Evolutionary conservation across 1,284 basidiomycete species (phyloP), one percentile per base, ranked within the genome.

Genomic region (Polyporus tsugae): DNA sequence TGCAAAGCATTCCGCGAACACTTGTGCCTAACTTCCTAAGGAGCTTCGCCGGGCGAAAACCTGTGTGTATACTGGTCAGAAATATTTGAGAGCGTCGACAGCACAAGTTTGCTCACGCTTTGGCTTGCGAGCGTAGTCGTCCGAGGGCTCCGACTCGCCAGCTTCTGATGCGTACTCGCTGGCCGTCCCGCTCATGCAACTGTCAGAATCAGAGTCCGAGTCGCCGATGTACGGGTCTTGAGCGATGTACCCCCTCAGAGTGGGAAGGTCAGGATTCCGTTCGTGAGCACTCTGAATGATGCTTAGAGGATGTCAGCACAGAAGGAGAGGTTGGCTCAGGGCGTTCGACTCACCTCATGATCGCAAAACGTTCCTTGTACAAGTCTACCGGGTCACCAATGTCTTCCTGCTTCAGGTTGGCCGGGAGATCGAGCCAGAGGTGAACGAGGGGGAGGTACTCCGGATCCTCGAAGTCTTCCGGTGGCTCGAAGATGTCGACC

Each of bases 341-440:
- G 29, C 7, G n/a, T 13, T 22, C 15, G 60, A 61, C 60, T 11
- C 25, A 61, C 60, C 9, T 41, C 29, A 46, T 33, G n/a, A 61
- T 17, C n/a, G 29, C 41, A 33, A n/a, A 25, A 0, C 41, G 39
- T 46, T 62, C 61, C 15, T 4, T 15, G 33, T 52, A 53, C 46
- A 55, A 53, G 33, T 52, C 49, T 0, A 29, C 61, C 19, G 49
- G 61, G 38, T 46, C 17, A 11, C 46, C n/a, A 10, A 62, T 52
- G 0, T 53, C 49, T 3, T 65, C 29, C 52, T 60, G 49, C 35
- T 25, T 65, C 44, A 65, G 41, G 53, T 52, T 36, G n/a, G 22
- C 35, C 17, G 35, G 25, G 11, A 65, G 36, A 4, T 65, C 63
- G 52, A 49, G 38, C 63, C 63, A 65, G 10, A 65, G 57, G 25